Conservation (phyloP, 2,329 filamentous ascomycete genomes). For the Xylaria sp. region DNA sequence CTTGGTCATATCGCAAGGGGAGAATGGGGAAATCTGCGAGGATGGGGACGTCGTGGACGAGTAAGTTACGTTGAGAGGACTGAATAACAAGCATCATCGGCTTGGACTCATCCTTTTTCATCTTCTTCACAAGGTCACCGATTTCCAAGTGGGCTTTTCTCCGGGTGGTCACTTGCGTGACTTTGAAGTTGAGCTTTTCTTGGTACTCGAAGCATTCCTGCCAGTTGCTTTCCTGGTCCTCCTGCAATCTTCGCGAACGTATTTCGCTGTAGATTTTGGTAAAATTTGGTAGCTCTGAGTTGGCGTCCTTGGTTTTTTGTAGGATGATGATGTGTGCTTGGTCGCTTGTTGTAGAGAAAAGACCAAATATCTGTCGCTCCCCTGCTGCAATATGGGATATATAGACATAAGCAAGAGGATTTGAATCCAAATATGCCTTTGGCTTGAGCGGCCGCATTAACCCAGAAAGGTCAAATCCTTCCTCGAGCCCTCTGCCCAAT, state of each 20-base stretch:
- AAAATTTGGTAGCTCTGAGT: slow-evolving; percentile 87
- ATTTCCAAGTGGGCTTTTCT: slow-evolving; percentile 90
- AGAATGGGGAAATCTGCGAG: slow-evolving; percentile 87
- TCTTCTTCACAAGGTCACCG: slow-evolving; percentile 86
- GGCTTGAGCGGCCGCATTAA: slow-evolving; percentile 74
- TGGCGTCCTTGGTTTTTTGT: slow-evolving; percentile 79
- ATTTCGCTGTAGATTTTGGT: slow-evolving; percentile 87
- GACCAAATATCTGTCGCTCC: slow-evolving; percentile 89
- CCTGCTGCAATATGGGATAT: slow-evolving; percentile 92
- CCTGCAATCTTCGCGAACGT: slow-evolving; percentile 71
- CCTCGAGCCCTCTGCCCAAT: slow-evolving; percentile 89
- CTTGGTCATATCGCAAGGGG: slow-evolving; percentile 80
- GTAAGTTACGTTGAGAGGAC: slow-evolving; percentile 81
- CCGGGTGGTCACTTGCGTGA: slow-evolving; percentile 86
- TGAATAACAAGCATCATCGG: slow-evolving; percentile 90
- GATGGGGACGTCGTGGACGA: slow-evolving; percentile 86
- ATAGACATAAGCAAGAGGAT: slow-evolving; percentile 84
- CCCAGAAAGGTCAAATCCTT: slow-evolving; percentile 87
- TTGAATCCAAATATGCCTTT: slow-evolving; percentile 76
- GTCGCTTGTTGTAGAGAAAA: slow-evolving; percentile 85
- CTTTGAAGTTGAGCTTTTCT: slow-evolving; percentile 84
- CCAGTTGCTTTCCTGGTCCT: slow-evolving; percentile 75
- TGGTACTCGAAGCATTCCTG: slow-evolving; percentile 88
- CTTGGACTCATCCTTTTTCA: slow-evolving; percentile 83
- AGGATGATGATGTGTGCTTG: slow-evolving; percentile 90